Base-by-base conservation (phyloP, 768 basidiomycete species). In the Calocybe gangraenosa region DNA sequence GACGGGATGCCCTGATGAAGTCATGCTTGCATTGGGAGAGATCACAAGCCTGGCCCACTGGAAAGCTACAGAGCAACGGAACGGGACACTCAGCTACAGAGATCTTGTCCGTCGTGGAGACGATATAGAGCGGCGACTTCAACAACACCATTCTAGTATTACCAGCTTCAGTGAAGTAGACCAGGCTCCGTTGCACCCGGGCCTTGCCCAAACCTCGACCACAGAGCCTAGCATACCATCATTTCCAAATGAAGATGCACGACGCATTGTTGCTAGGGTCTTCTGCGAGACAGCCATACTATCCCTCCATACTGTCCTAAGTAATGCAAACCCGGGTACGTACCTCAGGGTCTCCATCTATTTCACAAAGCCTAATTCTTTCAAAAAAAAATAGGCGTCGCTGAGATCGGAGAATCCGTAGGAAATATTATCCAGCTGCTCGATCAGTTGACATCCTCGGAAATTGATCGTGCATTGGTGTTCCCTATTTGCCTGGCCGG, bases 1-100 rank as follows among this genome's bases (percentile, higher is more conserved):
- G 48, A 82, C 78, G 18, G 88, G 88, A 21, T 90, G 87, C 67
- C 82, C 88, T 2, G 85, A 92, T 55, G 84, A 84, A 54, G 83
- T 79, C 7, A 64, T 91, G 59, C 75, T 90, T 48, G 84, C 80
- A 30, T 75, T 91, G 48, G 87, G 81, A 18, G 87, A 91, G 58
- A 73, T 78, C 17, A 81, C 83, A n/a, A 71, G 74, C 6, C 74
- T 92, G 22, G 78, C 84, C 3, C 75, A 81, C 53, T 91, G 89
- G 88, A 90, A 89, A 62, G 61, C 68, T 18, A 69, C 72, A 39
- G 81, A 89, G 58, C 67, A 73, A 45, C 76, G 71, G 41, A 80
- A 80, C 46, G 81, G 81, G 35, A 75, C 77, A 28, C 69, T 92
- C 48, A 89, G 86, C 63, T 74, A 78, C 62, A 78, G 82, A 47